Evolutionary conservation across 1,284 basidiomycete species (phyloP).

Genomic region (Erythrobasidium hasegawianum): DNA sequence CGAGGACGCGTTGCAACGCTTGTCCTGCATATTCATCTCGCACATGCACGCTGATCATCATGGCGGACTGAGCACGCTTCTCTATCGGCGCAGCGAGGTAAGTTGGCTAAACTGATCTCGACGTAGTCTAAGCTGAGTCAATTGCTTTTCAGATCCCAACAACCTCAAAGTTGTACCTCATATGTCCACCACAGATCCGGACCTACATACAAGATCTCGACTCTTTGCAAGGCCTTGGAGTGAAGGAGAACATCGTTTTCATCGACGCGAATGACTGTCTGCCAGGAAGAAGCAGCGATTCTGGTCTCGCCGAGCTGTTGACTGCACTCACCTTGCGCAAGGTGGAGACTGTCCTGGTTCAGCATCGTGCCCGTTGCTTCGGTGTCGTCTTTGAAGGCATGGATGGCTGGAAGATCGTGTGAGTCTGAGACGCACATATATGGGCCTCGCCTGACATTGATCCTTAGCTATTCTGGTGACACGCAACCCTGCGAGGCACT

Average conservation of each 20-base stretch:
- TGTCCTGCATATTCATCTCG: constrained; percentile 78
- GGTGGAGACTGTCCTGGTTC: constrained; percentile 59
- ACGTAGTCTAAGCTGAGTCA: too few species aligned
- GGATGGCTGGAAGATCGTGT: constrained; percentile 79
- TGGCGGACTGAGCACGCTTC: constrained; percentile 69
- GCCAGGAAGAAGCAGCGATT: neutral
- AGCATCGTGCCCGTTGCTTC: constrained; percentile 68
- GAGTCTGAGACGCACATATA: constrained; percentile 45
- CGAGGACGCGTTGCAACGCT: constrained; percentile 57
- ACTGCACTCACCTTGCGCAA: constrained; percentile 39
- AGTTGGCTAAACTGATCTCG: constrained; percentile 41
- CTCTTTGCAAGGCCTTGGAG: constrained; percentile 44
- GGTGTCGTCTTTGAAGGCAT: constrained; percentile 65
- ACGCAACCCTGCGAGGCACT: constrained; percentile 73
- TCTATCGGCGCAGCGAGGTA: constrained; percentile 69
- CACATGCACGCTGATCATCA: constrained; percentile 95
- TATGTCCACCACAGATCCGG: constrained; percentile 36
- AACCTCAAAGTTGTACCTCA: constrained; percentile 35
- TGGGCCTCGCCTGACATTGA: constrained; percentile 7
- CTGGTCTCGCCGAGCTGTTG: neutral
- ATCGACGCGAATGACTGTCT: constrained; percentile 43
- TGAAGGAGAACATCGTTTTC: constrained; percentile 47
- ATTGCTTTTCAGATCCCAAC: neutral
- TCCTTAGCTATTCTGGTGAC: constrained; percentile 67
- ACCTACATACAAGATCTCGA: constrained; percentile 41